These are phyloP conservation scores for Filobasidium floriforme DNA, from an alignment of 768 basidiomycete species.

Conservation along the genomic window DNA sequence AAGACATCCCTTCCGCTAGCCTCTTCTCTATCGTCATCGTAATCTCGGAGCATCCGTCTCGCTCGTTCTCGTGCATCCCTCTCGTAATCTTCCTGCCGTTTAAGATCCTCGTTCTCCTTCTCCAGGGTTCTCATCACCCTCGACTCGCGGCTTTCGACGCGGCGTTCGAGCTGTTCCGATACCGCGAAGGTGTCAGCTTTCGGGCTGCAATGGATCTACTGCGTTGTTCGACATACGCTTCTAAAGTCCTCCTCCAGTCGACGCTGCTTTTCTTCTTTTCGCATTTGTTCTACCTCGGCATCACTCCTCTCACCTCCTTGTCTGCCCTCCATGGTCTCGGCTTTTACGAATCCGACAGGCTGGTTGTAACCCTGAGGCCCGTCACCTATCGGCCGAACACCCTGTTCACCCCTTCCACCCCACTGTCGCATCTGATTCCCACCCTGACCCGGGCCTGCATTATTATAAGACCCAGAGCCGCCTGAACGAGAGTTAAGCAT, in stretches of 20 bases:
- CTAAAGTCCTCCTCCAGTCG: slow-evolving; percentile 78
- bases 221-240: slow-evolving; percentile 57
- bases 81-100: slow-evolving; percentile 31
- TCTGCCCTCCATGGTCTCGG: slow-evolving; percentile 46
- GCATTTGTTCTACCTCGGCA: slow-evolving; percentile 75
- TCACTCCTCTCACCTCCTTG: slow-evolving; percentile 59
- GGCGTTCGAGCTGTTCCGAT: slow-evolving; percentile 66
- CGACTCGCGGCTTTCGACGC: slow-evolving; percentile 86
- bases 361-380: slow-evolving; percentile 70
- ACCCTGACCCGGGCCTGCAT: slow-evolving; percentile 46
- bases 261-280: slow-evolving; percentile 63
- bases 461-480: slow-evolving; percentile 31
- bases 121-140: slow-evolving; percentile 56
- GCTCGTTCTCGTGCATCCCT: slow-evolving; percentile 26
- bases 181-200: slow-evolving; percentile 14
- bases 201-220: background rate
- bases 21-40: slow-evolving; percentile 49
- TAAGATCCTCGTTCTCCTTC: slow-evolving; percentile 37
- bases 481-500: slow-evolving; percentile 27
- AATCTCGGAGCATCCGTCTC: background rate
- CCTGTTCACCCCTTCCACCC: slow-evolving; percentile 51
- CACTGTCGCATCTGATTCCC: slow-evolving; percentile 72
- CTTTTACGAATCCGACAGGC: slow-evolving; percentile 73
- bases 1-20: slow-evolving; percentile 83
- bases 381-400: slow-evolving; percentile 54